Evolutionary conservation across 306 rosid genomes (phyloP).

Genomic region (Mucuna pruriens): DNA sequence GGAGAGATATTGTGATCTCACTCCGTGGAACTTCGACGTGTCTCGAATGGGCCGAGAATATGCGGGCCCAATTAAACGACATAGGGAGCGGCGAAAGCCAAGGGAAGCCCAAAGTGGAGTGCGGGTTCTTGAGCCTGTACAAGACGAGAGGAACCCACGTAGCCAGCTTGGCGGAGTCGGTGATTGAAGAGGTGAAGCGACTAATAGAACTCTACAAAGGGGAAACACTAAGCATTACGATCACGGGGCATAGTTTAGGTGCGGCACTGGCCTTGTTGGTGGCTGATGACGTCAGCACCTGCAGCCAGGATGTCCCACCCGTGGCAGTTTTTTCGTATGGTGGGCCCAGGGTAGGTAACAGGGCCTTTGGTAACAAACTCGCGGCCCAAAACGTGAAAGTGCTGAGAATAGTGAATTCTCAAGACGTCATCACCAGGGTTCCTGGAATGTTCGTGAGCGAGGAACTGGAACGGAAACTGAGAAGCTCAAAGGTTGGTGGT

Average conservation of each 20-base stretch:
- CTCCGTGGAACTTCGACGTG: conserved; percentile 94
- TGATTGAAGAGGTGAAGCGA: conserved; percentile 72
- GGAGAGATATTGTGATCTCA: conserved; percentile 85
- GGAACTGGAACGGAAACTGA: conserved; percentile 52
- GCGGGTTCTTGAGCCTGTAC: conserved; percentile 79
- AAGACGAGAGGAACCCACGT: conserved; percentile 75
- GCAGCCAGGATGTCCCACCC: conserved; percentile 49
- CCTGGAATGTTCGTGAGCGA: conserved; percentile 63
- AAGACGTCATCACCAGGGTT: conserved; percentile 80
- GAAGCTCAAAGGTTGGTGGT: conserved; percentile 41
- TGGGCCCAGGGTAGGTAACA: conserved; percentile 89
- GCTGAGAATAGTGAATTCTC: conserved; percentile 77
- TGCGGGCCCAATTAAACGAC: conserved; percentile 67
- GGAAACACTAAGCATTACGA: conserved; percentile 71
- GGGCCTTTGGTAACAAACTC: conserved; percentile 53
- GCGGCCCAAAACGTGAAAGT: conserved; percentile 67
- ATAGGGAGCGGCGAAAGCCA: neutral
- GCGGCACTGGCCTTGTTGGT: conserved; percentile 84
- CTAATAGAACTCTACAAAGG: conserved; percentile 67
- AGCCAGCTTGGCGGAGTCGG: conserved; percentile 66
- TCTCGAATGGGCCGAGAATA: conserved; percentile 91
- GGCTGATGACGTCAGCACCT: conserved; percentile 63
- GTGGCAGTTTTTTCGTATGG: conserved; percentile 94
- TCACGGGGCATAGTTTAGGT: conserved; percentile 91
- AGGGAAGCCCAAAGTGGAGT: conserved; percentile 64